Evolutionary conservation across 177 flowering plant species (phyloP).

Genomic region (Telopea speciosissima): DNA sequence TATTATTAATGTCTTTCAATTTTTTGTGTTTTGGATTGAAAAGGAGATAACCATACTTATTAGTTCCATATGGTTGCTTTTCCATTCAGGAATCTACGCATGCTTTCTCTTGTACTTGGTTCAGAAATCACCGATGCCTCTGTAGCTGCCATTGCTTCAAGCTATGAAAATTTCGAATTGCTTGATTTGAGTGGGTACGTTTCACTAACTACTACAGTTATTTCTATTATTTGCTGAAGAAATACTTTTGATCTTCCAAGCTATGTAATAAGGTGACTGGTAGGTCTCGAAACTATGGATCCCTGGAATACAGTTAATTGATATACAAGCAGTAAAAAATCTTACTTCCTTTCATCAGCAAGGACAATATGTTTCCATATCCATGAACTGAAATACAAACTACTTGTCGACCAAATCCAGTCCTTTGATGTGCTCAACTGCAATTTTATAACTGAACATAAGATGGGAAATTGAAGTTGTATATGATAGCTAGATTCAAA

Average conservation of each 20-base stretch:
- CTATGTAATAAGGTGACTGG: too few species aligned
- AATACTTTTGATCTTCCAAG: too few species aligned
- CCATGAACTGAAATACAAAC: too few species aligned
- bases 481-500: too few species aligned
- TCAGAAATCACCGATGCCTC: conserved; percentile 92
- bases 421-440: too few species aligned
- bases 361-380: too few species aligned
- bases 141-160: conserved; percentile 87
- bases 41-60: too few species aligned
- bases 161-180: conserved; percentile 66
- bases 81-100: conserved; percentile 59
- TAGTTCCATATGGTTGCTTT: conserved; percentile 1
- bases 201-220: not conserved
- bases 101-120: conserved; percentile 96
- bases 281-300: not conserved
- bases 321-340: not conserved
- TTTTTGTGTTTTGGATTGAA: not conserved
- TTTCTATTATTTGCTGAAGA: not conserved
- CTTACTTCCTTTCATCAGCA: not conserved
- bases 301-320: not conserved
- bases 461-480: too few species aligned
- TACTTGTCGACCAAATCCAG: too few species aligned
- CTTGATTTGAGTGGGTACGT: conserved; percentile 97
- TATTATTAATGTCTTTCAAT: not conserved
- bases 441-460: too few species aligned